Percentiles rank a stretch among this genome's conserved stretches.
Evolutionary conservation across 2,329 filamentous ascomycete genomes (phyloP).

Genomic region (Clathrospora elynae): DNA sequence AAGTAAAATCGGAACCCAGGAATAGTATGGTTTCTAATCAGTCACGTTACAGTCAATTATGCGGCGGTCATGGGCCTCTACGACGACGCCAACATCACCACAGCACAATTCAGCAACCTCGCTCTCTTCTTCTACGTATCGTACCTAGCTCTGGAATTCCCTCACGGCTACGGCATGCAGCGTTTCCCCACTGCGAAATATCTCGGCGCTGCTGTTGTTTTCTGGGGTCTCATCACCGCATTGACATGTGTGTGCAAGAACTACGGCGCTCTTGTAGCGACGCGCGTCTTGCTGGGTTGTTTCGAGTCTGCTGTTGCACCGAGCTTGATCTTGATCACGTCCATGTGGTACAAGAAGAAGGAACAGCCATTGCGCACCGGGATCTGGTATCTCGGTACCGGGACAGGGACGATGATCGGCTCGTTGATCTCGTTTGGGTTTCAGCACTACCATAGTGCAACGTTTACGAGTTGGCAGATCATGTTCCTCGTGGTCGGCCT

Average conservation of each 20-base stretch:
- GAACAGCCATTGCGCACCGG: conserved; percentile 64
- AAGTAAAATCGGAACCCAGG: conserved; percentile 57
- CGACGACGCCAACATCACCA: conserved; percentile 45
- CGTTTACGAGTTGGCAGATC: conserved; percentile 66
- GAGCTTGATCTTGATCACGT: conserved; percentile 67
- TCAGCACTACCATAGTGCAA: conserved; percentile 57
- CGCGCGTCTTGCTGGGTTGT: conserved; percentile 58
- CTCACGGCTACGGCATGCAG: conserved; percentile 58
- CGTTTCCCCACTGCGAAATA: conserved; percentile 60
- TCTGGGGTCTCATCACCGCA: conserved; percentile 57
- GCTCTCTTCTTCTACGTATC: conserved; percentile 47
- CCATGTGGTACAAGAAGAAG: conserved; percentile 68
- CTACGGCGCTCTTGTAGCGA: conserved; percentile 56
- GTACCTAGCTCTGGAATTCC: conserved; percentile 49
- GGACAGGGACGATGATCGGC: conserved; percentile 59
- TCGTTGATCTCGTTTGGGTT: conserved; percentile 64
- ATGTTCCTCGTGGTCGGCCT: conserved; percentile 66
- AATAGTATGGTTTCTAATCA: background rate
- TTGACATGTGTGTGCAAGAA: conserved; percentile 56
- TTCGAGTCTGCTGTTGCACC: conserved; percentile 58
- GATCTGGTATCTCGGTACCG: conserved; percentile 56
- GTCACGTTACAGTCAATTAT: conserved; percentile 44
- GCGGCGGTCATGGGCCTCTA: conserved; percentile 51
- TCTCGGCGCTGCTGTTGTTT: conserved; percentile 50
- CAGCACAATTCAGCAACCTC: conserved; percentile 45